These are phyloP conservation scores for Zygoascus tannicola DNA, from an alignment of 805 yeast species.

Conservation along the genomic window DNA sequence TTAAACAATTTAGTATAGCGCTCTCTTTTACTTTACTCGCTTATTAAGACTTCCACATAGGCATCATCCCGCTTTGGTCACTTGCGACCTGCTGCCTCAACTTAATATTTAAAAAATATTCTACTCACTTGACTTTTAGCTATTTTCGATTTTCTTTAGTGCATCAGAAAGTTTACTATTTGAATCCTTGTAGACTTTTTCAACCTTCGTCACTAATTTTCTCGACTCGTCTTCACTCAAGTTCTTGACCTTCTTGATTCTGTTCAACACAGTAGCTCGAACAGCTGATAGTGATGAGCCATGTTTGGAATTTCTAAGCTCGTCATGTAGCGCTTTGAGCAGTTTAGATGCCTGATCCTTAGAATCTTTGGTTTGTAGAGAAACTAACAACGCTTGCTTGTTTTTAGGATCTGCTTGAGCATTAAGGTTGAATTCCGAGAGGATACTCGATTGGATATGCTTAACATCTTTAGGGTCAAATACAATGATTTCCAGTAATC, in stretches of 20 bases:
- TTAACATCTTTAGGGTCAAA: conserved; percentile 74
- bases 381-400: conserved; percentile 62
- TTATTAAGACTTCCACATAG: too few relatives aligned
- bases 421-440: conserved; percentile 63
- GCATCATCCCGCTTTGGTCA: too few relatives aligned
- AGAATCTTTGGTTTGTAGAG: conserved; percentile 66
- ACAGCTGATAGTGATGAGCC: conserved; percentile 42
- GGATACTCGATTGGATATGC: conserved; percentile 57
- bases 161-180: conserved; percentile 14
- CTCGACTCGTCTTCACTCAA: conserved; percentile 34
- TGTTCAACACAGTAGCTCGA: conserved; percentile 51
- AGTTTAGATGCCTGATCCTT: conserved; percentile 30
- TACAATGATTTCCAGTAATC: conserved; percentile 66
- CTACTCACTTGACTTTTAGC: neutral
- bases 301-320: conserved; percentile 43
- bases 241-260: conserved; percentile 39
- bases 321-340: conserved; percentile 43
- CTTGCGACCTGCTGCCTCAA: too few relatives aligned
- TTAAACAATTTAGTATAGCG: too few relatives aligned
- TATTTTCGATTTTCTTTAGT: neutral
- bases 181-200: conserved; percentile 59
- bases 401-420: conserved; percentile 71
- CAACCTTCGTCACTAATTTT: conserved; percentile 51
- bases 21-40: too few relatives aligned
- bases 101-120: too few relatives aligned